phyloP scores from a whole-genome alignment of 176 grass and related monocot species.

The Puccinellia tenuiflora region DNA sequence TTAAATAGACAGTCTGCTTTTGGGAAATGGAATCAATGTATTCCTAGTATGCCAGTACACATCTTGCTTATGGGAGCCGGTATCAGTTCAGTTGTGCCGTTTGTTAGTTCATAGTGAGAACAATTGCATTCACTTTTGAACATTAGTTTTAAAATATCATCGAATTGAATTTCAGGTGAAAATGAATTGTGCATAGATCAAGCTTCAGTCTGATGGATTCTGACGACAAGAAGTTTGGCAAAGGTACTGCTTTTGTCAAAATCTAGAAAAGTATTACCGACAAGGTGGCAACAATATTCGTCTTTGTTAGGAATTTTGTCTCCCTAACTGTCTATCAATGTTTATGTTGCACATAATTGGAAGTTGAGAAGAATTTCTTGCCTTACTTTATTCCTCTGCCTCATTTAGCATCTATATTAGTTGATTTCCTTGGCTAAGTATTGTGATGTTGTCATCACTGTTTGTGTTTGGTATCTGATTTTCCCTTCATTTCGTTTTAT shows the following conservation, averaged over 20 bases:
- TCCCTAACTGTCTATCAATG: neutral
- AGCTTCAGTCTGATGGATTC: conserved; percentile 51
- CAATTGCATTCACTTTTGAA: neutral
- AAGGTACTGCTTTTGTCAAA: conserved; percentile 32
- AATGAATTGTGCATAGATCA: conserved; percentile 21
- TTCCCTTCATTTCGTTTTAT: neutral
- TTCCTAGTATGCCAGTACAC: neutral
- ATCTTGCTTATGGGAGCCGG: neutral
- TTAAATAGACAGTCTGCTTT: neutral
- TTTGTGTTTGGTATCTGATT: conserved; percentile 1
- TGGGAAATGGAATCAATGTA: neutral
- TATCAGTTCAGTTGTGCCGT: neutral
- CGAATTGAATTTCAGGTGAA: conserved; percentile 36
- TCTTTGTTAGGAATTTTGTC: neutral
- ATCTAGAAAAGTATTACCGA: neutral
- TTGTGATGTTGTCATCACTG: neutral
- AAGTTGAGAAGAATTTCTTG: neutral
- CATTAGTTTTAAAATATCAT: neutral
- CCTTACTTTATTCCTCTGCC: neutral
- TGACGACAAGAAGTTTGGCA: conserved; percentile 65
- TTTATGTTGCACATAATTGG: neutral
- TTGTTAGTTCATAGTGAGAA: neutral
- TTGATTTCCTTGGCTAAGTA: neutral
- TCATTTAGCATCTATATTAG: neutral
- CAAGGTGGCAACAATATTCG: neutral